Percentiles rank a stretch among this genome's conserved stretches.
Evolutionary conservation across 805 yeast species (phyloP).

Genomic region (Pichia nakasei): DNA sequence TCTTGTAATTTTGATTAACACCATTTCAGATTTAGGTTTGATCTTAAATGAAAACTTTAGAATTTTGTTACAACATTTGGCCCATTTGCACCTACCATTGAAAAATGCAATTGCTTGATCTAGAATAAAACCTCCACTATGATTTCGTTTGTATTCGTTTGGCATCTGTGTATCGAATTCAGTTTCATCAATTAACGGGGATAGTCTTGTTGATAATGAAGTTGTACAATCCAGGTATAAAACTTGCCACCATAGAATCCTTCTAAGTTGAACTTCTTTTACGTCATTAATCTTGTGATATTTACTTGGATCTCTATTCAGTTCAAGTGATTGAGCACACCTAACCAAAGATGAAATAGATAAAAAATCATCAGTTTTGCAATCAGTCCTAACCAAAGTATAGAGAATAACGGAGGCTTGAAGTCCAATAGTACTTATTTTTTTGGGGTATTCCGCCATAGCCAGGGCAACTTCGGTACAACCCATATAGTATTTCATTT

Average conservation of each 20-base stretch:
- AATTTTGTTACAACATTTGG: constrained; percentile 15
- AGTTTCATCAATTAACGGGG: constrained; percentile 43
- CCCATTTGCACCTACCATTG: constrained; percentile 44
- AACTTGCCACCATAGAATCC: constrained; percentile 58
- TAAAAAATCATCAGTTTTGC: constrained; percentile 51
- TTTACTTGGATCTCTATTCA: constrained; percentile 49
- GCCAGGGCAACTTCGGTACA: constrained; percentile 41
- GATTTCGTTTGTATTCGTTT: constrained; percentile 27
- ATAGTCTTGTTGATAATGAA: constrained; percentile 44
- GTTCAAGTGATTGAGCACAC: constrained; percentile 45
- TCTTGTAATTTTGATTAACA: not conserved
- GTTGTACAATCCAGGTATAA: constrained; percentile 50
- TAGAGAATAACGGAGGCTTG: constrained; percentile 33
- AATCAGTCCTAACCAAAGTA: constrained; percentile 41
- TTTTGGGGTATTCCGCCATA: constrained; percentile 42
- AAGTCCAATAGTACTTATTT: constrained; percentile 33
- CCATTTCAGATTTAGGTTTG: constrained; percentile 6
- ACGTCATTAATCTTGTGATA: constrained; percentile 39
- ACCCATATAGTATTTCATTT: constrained; percentile 40
- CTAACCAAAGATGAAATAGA: constrained; percentile 44
- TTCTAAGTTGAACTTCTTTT: constrained; percentile 39
- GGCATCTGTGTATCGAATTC: constrained; percentile 54
- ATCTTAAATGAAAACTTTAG: constrained; percentile 10
- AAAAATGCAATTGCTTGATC: constrained; percentile 40
- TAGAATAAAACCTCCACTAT: constrained; percentile 27